phyloP scores from a whole-genome alignment of 495 filamentous ascomycete species.

The Trichoderma virens region DNA sequence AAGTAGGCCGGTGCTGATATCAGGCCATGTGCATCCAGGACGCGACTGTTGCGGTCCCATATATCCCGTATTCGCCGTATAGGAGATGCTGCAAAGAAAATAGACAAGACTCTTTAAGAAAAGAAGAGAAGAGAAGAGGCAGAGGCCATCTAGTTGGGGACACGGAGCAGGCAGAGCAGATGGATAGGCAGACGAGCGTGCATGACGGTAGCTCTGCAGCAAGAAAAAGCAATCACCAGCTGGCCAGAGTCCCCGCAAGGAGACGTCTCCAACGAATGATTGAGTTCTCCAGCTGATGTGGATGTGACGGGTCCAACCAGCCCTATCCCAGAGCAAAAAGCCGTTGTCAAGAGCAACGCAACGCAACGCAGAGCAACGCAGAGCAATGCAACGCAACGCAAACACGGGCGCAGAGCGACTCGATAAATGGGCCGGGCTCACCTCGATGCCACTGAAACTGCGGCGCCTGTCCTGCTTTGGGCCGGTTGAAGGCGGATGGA shows the following conservation, averaged over 20 bases:
- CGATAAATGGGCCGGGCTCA: conserved; percentile 2
- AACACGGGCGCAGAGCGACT: conserved; percentile 7
- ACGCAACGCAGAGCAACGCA: conserved; percentile 5
- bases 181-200: neutral
- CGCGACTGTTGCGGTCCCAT: neutral
- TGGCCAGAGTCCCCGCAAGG: neutral
- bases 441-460: conserved; percentile 1
- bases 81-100: neutral
- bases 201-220: neutral
- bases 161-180: neutral
- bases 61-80: neutral
- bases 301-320: neutral
- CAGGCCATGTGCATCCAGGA: neutral
- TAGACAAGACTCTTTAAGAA: neutral
- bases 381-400: neutral
- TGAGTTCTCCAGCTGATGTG: neutral
- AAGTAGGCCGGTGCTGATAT: neutral
- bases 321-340: conserved; percentile 1
- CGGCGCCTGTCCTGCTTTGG: neutral
- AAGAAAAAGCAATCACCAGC: neutral
- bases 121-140: neutral
- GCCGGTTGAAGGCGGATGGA: neutral
- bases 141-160: neutral
- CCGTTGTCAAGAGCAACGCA: conserved; percentile 6
- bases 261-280: neutral